Base-by-base conservation (phyloP, 345 rosid species). In the Brassica nigra region DNA sequence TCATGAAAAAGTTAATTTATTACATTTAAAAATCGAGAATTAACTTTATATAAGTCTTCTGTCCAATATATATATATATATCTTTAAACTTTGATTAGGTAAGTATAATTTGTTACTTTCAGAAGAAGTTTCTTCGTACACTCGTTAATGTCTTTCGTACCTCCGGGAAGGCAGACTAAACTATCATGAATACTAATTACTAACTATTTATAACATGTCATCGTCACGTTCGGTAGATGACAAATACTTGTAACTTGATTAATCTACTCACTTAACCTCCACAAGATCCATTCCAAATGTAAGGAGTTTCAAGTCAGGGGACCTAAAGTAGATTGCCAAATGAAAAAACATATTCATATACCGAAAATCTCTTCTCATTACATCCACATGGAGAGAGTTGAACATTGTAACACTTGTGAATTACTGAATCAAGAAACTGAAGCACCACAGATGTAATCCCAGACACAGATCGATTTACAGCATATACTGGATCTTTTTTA, bases 401-500 rank as follows among this genome's bases (percentile, higher is more conserved):
- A 37, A 58, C 27, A 79, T 27, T 68, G 78, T 79, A 74, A 27
- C 65, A 62, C 15, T 49, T 72, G 68, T 42, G 68, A 78, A 9
- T 66, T 33, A 57, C 11, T 59, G 63, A 66, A 67, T 27, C 58
- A 61, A n/a, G 1, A 31, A 66, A 47, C 54, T 66, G 62, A 73
- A 39, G 62, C 64, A 42, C 42, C 20, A 69, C 69, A 70, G 34
- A 31, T 47, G 44, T 62, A 3, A 23, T 28, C 34, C 34, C 68
- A 67, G 10, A 33, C 10, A 77, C n/a, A 2, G 64, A 67, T 78
- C 8, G 44, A 79, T 74, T 73, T 73, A 79, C 78, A 79, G 3
- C 75, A 68, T 79, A 34, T 30, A 78, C 77, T 74, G 9, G 7
- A 4, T 70, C 30, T 31, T 20, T 47, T 33, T 16, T 33, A 9